phyloP scores from a whole-genome alignment of 345 rosid species.

The Mallotus nudiflorus region DNA sequence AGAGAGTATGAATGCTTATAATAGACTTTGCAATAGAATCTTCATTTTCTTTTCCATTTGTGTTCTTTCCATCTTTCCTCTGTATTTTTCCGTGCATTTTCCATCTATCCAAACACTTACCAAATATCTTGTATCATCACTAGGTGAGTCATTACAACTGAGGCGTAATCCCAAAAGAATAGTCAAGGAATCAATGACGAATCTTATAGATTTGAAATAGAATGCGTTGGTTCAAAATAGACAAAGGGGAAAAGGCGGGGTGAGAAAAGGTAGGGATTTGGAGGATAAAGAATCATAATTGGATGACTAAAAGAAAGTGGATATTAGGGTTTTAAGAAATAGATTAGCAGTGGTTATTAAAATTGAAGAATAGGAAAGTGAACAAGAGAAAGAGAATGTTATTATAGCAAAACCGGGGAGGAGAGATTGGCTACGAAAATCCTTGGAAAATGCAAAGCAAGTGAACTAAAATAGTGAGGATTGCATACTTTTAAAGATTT shows the following conservation, averaged over 20 bases:
- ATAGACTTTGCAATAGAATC: too few species aligned
- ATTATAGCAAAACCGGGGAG: slow-evolving; percentile 6
- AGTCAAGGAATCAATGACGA: background rate
- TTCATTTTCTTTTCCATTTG: too few species aligned
- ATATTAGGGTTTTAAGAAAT: slow-evolving; percentile 23
- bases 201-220: background rate
- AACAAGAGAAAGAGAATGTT: background rate
- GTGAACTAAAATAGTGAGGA: slow-evolving; percentile 20
- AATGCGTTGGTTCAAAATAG: slow-evolving; percentile 23
- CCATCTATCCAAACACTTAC: too few species aligned
- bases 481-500: slow-evolving; percentile 5
- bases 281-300: slow-evolving; percentile 11
- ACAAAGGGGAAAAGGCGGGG: slow-evolving; percentile 17
- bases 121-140: too few species aligned
- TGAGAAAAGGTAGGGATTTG: slow-evolving; percentile 38
- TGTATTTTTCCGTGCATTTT: too few species aligned
- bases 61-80: too few species aligned
- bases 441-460: slow-evolving; percentile 10
- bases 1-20: too few species aligned
- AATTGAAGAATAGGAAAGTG: background rate
- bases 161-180: slow-evolving; percentile 40
- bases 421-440: slow-evolving; percentile 29
- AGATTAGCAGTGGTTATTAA: background rate
- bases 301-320: background rate
- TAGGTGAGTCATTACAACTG: slow-evolving; percentile 27